Base-by-base conservation (phyloP, 225 moss, liverwort and hornwort genomes). In the Climacium dendroides region DNA sequence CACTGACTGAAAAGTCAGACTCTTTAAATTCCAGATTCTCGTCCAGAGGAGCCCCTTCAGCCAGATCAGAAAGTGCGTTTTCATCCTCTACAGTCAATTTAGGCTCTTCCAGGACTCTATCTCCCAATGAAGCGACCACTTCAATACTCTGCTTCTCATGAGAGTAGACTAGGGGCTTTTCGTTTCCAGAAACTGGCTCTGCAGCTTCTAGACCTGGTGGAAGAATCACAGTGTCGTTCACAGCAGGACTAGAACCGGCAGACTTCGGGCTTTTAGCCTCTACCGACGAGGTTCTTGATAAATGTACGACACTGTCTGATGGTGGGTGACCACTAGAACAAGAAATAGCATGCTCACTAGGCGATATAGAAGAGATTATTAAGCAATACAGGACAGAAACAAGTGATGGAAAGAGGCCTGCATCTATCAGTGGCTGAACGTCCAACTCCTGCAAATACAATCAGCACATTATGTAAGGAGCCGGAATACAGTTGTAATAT, bases 321-420 rank as follows among this genome's bases (percentile, higher is more conserved):
- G 67, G 70, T 63, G 32, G 53, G 22, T 61, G 86, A 83, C 55
- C 83, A 89, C 58, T 74, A 52, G 65, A 57, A 55, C 48, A 64
- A 77, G 86, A 75, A 61, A 75, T 50, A 35, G 84, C 70, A 66
- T 72, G 77, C 65, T 90, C 87, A 82, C 37, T 72, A 15, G 84
- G 77, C 72, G 90, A 85, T 74, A 87, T 82, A 53, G 92, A 90
- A 81, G 90, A 90, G 85, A 72, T 89, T 77, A 97, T 86, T 81
- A 97, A 90, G 85, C 93, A 88, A 83, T 93, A 94, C 19, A 97
- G 94, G 61, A 97, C 92, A 86, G 92, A 94, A 80, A 97, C 94
- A 89, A 97, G 91, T 76, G 96, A 91, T 43, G 97, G 95, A 87
- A 97, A 93, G 41, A 97, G 97, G 83, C 94, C 95, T 37, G 97